Evolutionary conservation across 768 basidiomycete genomes (phyloP).

Genomic region (Hericium rajendrae): DNA sequence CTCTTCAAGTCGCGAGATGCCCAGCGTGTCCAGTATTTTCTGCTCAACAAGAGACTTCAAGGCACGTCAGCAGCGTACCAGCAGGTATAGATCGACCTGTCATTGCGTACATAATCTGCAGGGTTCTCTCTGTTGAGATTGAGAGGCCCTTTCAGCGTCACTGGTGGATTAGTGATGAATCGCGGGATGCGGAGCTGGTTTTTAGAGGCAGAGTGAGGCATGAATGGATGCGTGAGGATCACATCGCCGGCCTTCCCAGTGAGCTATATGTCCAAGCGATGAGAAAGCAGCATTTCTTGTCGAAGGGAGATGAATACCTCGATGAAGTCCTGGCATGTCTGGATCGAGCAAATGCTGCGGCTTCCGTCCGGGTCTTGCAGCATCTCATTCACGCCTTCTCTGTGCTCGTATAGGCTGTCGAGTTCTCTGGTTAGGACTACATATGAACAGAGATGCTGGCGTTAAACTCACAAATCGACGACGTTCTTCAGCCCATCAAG

Average conservation of each 20-base stretch:
- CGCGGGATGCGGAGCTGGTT: conserved; percentile 25
- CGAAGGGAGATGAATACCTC: conserved; percentile 9
- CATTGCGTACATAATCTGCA: conserved; percentile 16
- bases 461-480: conserved; percentile 10
- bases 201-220: conserved; percentile 28
- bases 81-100: too few species aligned
- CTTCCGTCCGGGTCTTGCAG: conserved; percentile 16
- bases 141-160: conserved; percentile 25
- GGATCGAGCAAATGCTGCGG: conserved; percentile 12
- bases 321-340: conserved; percentile 16
- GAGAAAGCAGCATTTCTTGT: too few species aligned
- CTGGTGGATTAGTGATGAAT: conserved; percentile 30
- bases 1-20: conserved; percentile 15
- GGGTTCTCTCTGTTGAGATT: conserved; percentile 22
- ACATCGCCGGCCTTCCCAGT: conserved; percentile 30
- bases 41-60: conserved; percentile 24
- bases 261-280: conserved; percentile 8
- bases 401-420: conserved; percentile 15
- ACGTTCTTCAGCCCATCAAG: conserved; percentile 25
- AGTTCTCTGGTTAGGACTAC: neutral
- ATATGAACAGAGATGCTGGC: too few species aligned
- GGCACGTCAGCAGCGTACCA: neutral
- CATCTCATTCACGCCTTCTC: conserved; percentile 12
- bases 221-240: conserved; percentile 27
- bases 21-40: conserved; percentile 25